Evolutionary conservation across 2,329 filamentous ascomycete genomes (phyloP).

Genomic region (Cadophora sp.): DNA sequence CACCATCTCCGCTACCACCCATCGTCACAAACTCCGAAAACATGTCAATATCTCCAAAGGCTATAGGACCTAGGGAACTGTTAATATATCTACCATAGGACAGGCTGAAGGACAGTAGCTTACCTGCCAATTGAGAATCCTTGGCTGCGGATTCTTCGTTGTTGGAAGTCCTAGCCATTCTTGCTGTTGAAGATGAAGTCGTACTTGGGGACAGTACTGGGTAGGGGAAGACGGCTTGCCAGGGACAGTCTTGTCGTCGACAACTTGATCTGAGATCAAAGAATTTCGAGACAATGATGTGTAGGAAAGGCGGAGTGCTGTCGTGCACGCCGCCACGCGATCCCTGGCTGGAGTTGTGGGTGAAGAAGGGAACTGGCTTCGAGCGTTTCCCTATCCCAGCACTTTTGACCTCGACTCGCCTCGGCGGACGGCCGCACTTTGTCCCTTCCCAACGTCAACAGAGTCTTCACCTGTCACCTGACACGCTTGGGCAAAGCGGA

Average conservation of each 20-base stretch:
- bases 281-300: neutral
- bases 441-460: constrained; percentile 12
- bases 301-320: neutral
- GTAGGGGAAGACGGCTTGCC: neutral
- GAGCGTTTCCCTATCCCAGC: neutral
- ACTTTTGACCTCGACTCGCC: constrained; percentile 6
- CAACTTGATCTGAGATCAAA: neutral
- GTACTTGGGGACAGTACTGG: neutral
- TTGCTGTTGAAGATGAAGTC: neutral
- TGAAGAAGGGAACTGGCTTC: neutral
- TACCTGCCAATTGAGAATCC: neutral
- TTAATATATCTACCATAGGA: neutral
- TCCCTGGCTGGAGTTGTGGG: neutral
- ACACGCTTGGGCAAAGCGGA: neutral
- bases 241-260: neutral
- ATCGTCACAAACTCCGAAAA: neutral
- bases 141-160: neutral
- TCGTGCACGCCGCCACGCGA: neutral
- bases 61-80: neutral
- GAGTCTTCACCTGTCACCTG: neutral
- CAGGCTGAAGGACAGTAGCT: neutral
- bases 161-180: neutral
- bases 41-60: neutral
- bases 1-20: neutral
- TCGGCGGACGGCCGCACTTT: constrained; percentile 3